A percentile compares a stretch with the other conserved stretches of the same genome.
These are phyloP conservation scores for Termitomyces sp. DNA, from an alignment of 768 basidiomycete species.

Conservation along the genomic window DNA sequence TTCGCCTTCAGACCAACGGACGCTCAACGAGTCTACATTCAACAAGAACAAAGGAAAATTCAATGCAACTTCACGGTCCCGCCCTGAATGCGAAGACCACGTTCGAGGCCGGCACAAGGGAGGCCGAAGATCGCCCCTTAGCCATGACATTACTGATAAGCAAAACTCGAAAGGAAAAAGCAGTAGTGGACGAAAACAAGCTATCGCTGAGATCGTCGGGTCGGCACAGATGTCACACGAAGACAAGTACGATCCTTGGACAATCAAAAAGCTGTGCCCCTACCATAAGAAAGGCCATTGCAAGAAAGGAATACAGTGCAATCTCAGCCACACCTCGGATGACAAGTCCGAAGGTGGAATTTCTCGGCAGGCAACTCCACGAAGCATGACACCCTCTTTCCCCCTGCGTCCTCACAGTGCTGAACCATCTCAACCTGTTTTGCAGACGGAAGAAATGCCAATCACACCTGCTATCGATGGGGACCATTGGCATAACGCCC, in stretches of 20 bases:
- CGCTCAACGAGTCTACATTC: not conserved
- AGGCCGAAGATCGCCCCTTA: not conserved
- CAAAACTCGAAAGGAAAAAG: not conserved
- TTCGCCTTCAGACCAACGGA: not conserved
- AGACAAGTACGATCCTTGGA: not conserved
- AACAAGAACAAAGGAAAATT: not conserved
- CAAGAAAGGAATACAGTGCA: conserved; percentile 5
- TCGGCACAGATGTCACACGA: not conserved
- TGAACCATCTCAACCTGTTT: not conserved
- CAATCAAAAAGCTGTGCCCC: not conserved
- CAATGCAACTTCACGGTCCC: not conserved
- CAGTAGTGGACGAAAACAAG: not conserved
- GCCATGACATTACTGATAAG: not conserved
- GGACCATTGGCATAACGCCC: not conserved
- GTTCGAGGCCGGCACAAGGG: not conserved
- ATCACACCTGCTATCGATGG: too few species aligned
- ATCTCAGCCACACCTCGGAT: not conserved
- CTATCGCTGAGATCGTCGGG: not conserved
- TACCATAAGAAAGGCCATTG: conserved; percentile 6
- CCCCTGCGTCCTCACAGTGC: not conserved
- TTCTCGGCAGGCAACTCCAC: not conserved
- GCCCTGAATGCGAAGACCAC: not conserved
- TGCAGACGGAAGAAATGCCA: not conserved
- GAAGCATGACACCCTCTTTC: not conserved
- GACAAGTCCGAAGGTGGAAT: not conserved